Conservation (phyloP, 2,329 filamentous ascomycete species). For the Colletotrichum lentis region DNA sequence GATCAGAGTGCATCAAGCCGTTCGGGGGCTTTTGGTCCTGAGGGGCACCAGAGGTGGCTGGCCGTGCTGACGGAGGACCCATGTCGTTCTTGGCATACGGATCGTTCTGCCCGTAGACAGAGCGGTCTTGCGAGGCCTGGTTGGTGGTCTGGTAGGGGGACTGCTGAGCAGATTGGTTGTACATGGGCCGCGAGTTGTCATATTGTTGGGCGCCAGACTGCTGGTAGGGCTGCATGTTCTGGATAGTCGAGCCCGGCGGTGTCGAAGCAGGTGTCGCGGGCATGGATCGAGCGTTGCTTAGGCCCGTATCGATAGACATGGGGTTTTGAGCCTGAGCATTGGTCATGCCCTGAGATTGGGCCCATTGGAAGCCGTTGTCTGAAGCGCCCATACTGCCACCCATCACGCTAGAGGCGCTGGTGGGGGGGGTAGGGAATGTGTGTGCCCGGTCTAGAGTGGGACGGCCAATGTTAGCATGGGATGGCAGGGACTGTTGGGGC, state of each 20-base stretch:
- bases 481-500: constrained; percentile 63
- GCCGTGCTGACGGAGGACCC: constrained; percentile 77
- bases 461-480: constrained; percentile 76
- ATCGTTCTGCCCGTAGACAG: constrained; percentile 72
- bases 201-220: constrained; percentile 74
- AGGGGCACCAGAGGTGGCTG: constrained; percentile 64
- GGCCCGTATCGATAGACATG: constrained; percentile 80
- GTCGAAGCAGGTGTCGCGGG: constrained; percentile 91
- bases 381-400: constrained; percentile 74
- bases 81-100: constrained; percentile 86
- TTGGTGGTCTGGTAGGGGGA: constrained; percentile 74
- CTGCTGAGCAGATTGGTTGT: constrained; percentile 75
- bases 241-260: constrained; percentile 79
- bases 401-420: constrained; percentile 88
- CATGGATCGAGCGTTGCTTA: constrained; percentile 84
- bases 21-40: constrained; percentile 72
- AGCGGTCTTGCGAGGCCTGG: constrained; percentile 65
- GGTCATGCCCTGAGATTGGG: constrained; percentile 65
- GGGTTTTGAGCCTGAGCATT: constrained; percentile 71
- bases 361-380: constrained; percentile 80
- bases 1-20: constrained; percentile 66
- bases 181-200: constrained; percentile 80
- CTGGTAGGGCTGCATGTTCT: constrained; percentile 82
- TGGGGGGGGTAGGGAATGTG: constrained; percentile 92
- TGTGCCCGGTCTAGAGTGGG: constrained; percentile 84